Percentiles rank a stretch among this genome's conserved stretches.
Evolutionary conservation across 2,329 filamentous ascomycete species (phyloP).

Genomic region (Colletotrichum brevisporum): DNA sequence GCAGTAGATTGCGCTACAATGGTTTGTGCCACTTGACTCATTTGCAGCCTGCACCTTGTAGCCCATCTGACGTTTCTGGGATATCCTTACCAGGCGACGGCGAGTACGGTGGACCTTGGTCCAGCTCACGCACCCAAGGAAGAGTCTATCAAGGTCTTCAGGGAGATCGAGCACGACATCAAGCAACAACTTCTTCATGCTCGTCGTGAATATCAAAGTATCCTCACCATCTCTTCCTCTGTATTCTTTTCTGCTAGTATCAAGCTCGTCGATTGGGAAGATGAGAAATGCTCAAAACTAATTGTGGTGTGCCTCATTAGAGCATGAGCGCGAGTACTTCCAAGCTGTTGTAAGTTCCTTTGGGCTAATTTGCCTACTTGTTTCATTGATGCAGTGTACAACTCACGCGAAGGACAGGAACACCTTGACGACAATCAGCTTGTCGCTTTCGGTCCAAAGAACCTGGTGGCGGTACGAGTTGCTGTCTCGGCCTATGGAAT

Average conservation of each 20-base stretch:
- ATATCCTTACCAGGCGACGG: constrained; percentile 57
- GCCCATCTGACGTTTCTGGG: neutral
- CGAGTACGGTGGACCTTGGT: constrained; percentile 67
- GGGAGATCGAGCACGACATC: constrained; percentile 63
- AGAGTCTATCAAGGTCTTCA: constrained; percentile 65
- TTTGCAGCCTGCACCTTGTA: neutral
- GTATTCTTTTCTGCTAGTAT: too few species aligned
- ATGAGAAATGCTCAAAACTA: constrained; percentile 21
- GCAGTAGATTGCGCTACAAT: neutral
- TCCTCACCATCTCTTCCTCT: neutral
- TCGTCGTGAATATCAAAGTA: constrained; percentile 62
- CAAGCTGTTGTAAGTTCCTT: constrained; percentile 56
- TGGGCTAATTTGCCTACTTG: too few species aligned
- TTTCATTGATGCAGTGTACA: neutral
- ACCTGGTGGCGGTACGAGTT: constrained; percentile 61
- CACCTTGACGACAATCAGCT: constrained; percentile 56
- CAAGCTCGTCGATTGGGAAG: neutral
- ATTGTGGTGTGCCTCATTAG: constrained; percentile 46
- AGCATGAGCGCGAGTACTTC: constrained; percentile 70
- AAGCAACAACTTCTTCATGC: constrained; percentile 65
- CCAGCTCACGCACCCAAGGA: constrained; percentile 63
- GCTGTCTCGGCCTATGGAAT: constrained; percentile 62
- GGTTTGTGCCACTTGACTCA: neutral
- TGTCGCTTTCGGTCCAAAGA: constrained; percentile 52
- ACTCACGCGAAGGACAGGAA: constrained; percentile 41